phyloP scores from a whole-genome alignment of 1,284 basidiomycete genomes.

The Prillingera fragicola region DNA sequence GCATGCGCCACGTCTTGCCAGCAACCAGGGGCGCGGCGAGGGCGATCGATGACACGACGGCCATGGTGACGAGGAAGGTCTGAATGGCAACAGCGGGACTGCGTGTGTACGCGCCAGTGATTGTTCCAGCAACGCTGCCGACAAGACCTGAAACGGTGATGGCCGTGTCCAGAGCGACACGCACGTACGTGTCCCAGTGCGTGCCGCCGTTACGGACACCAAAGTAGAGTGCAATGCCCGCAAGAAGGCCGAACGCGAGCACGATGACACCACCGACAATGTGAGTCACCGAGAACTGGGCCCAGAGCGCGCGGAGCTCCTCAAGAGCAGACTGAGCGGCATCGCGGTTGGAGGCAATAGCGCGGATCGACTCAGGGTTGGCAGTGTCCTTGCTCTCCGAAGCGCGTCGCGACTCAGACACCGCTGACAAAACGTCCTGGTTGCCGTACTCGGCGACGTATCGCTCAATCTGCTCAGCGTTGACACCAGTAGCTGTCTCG shows the following conservation, averaged over 20 bases:
- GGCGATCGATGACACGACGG: slow-evolving; percentile 34
- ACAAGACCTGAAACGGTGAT: slow-evolving; percentile 18
- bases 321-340: slow-evolving; percentile 64
- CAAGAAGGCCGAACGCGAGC: slow-evolving; percentile 44
- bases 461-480: slow-evolving; percentile 67
- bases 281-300: slow-evolving; percentile 76
- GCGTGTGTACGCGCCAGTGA: slow-evolving; percentile 31
- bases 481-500: slow-evolving; percentile 63
- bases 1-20: slow-evolving; percentile 6
- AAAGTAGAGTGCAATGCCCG: slow-evolving; percentile 42
- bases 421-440: slow-evolving; percentile 57
- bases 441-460: slow-evolving; percentile 77
- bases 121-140: slow-evolving; percentile 30
- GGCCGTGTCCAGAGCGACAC: slow-evolving; percentile 38
- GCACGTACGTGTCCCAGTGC: slow-evolving; percentile 42
- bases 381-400: neutral
- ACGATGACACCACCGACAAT: slow-evolving; percentile 61
- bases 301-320: slow-evolving; percentile 82
- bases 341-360: slow-evolving; percentile 24
- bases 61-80: slow-evolving; percentile 21
- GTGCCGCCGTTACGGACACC: slow-evolving; percentile 39
- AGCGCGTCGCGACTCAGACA: neutral
- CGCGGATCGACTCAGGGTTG: slow-evolving; percentile 14
- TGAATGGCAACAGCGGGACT: slow-evolving; percentile 53
- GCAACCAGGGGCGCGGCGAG: slow-evolving; percentile 26